Conservation (phyloP, 2,329 filamentous ascomycete genomes). For the Stachybotrys echinatus region DNA sequence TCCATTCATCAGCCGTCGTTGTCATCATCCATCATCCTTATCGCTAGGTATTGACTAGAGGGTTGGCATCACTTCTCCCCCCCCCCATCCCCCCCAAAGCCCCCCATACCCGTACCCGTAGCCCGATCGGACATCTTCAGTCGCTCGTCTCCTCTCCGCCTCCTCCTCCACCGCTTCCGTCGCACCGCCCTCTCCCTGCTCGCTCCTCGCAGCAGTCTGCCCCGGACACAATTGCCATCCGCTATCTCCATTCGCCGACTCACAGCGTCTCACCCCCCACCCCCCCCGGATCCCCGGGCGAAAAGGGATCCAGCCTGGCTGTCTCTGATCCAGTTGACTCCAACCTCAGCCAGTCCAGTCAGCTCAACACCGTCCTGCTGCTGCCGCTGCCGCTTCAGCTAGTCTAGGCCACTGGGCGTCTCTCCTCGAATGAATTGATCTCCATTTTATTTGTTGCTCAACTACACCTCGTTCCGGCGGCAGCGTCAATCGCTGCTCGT, state of each 20-base stretch:
- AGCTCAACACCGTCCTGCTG: no score
- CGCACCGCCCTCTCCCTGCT: background rate
- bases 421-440: slow-evolving; percentile 12
- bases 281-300: background rate
- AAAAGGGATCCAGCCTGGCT: background rate
- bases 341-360: background rate
- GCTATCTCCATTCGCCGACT: background rate
- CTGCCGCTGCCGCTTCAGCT: no score
- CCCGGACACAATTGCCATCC: background rate
- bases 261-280: background rate
- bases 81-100: no score
- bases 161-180: background rate
- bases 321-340: background rate
- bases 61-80: background rate
- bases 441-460: slow-evolving; percentile 5
- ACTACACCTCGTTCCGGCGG: slow-evolving; percentile 13
- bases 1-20: background rate
- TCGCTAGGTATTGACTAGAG: background rate
- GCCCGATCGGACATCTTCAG: background rate
- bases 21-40: background rate
- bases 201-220: no score
- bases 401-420: background rate
- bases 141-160: background rate
- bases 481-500: slow-evolving; percentile 14
- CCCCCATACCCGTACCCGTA: no score